Evolutionary conservation across 225 moss, liverwort and hornwort species (phyloP), one percentile per base, ranked within the genome.

Genomic region (Antitrichia curtipendula): DNA sequence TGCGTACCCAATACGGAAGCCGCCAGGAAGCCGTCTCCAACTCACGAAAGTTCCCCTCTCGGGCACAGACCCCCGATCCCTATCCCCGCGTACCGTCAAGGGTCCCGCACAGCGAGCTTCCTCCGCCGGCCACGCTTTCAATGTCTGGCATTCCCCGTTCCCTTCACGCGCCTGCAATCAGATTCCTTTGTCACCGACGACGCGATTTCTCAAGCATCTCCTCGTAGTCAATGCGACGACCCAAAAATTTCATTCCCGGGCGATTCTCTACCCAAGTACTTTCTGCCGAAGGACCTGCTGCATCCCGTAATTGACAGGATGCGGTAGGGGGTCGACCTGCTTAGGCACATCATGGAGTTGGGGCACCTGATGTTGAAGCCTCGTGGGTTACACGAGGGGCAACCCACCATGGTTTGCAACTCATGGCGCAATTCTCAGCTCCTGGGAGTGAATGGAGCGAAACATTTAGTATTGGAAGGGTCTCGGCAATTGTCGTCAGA

Each of bases 141-240:
- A 40, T 32, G 20, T 54, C 27, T 64, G 85, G 45, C 57, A 60
- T 27, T 31, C 28, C 41, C 27, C 78, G 38, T 49, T 40, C 57
- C 27, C 21, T 24, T 69, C 19, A 90, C 90, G 88, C 88, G 88
- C 86, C 65, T 77, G 64, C 86, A 4, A 36, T 52, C n/a, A 83
- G 88, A 86, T 88, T 88, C 86, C 90, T 34, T 73, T 23, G 52
- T n/a, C 59, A 78, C 88, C 80, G 88, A 88, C 85, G 84, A 87
- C 84, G 74, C 75, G 40, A 73, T 80, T 19, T 56, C 47, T 73
- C 73, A 80, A 29, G 31, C 49, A 73, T 40, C 45, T 50, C 16
- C 36, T 49, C 45, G 12, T 80, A 17, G 11, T 16, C 9, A 18
- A 38, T 61, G 16, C 54, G 23, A 13, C 29, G 34, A 32, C 15